Conservation (phyloP, 495 filamentous ascomycete species). For the Xylaria intraflava region DNA sequence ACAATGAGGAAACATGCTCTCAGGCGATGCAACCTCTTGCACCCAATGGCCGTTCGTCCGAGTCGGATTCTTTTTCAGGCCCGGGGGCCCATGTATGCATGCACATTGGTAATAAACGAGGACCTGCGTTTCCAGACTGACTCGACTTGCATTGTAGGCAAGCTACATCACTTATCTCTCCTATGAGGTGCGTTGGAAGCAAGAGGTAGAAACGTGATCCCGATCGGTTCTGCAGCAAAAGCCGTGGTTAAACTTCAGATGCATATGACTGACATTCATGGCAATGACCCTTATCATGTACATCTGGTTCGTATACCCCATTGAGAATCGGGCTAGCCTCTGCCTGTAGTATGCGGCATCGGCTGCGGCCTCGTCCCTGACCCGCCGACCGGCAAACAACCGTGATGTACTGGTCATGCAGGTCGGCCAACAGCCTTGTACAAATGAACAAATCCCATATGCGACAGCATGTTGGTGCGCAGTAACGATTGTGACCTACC, state of each 20-base stretch:
- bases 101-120: background rate
- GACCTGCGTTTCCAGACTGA: background rate
- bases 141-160: background rate
- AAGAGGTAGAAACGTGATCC: conserved; percentile 1
- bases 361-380: conserved; percentile 28
- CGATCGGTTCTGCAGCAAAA: conserved; percentile 2
- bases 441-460: conserved; percentile 16
- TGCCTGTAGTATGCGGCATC: conserved; percentile 20
- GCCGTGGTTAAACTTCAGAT: conserved; percentile 1
- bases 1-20: background rate
- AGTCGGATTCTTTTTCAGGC: background rate
- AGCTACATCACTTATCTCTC: background rate
- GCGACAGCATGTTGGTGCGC: conserved; percentile 1
- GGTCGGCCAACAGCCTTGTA: conserved; percentile 23
- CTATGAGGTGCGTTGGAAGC: background rate
- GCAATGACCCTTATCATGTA: background rate
- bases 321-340: conserved; percentile 3
- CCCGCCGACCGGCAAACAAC: conserved; percentile 29
- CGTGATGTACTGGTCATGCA: conserved; percentile 24
- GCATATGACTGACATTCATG: conserved; percentile 5
- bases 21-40: background rate
- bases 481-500: background rate
- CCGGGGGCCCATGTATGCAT: background rate
- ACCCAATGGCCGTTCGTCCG: background rate
- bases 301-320: background rate